Evolutionary conservation across 1,284 basidiomycete species (phyloP).

Genomic region (Malassezia cuniculi): DNA sequence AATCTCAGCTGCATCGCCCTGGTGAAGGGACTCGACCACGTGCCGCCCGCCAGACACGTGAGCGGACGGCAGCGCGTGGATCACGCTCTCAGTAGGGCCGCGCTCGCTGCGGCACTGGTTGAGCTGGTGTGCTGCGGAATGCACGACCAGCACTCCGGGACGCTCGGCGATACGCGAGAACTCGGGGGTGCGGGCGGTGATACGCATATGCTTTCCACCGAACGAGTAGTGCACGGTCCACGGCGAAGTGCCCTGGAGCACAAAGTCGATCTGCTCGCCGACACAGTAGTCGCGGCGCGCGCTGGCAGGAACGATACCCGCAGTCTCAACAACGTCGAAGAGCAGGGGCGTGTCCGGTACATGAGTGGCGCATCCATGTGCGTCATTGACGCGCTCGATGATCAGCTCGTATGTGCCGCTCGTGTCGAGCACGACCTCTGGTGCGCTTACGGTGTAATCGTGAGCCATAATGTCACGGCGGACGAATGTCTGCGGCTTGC

Average conservation of each 20-base stretch:
- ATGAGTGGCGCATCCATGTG: slow-evolving; percentile 22
- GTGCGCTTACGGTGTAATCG: slow-evolving; percentile 57
- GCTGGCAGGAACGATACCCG: slow-evolving; percentile 73
- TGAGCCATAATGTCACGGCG: slow-evolving; percentile 57
- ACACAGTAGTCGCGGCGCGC: slow-evolving; percentile 71
- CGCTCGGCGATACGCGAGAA: slow-evolving; percentile 71
- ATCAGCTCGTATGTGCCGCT: slow-evolving; percentile 55
- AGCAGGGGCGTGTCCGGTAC: slow-evolving; percentile 8
- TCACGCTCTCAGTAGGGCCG: slow-evolving; percentile 57
- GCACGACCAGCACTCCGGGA: slow-evolving; percentile 66
- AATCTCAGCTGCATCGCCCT: slow-evolving; percentile 74
- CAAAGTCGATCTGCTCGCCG: slow-evolving; percentile 78
- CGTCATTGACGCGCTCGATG: slow-evolving; percentile 22
- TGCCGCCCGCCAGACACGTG: slow-evolving; percentile 71
- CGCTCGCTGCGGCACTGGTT: slow-evolving; percentile 40
- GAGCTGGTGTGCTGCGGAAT: slow-evolving; percentile 65
- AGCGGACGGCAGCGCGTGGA: slow-evolving; percentile 75
- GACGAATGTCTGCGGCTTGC: slow-evolving; percentile 51
- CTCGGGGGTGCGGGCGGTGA: slow-evolving; percentile 63
- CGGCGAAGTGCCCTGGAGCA: slow-evolving; percentile 85
- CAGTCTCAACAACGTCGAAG: slow-evolving; percentile 77
- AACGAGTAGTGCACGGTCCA: slow-evolving; percentile 85
- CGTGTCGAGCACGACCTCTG: slow-evolving; percentile 65
- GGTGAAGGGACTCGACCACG: slow-evolving; percentile 70
- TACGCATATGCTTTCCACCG: slow-evolving; percentile 61